A percentile compares a stretch with the other conserved stretches of the same genome.
phyloP scores from a whole-genome alignment of 116 monocot species.

The Cymodocea nodosa region DNA sequence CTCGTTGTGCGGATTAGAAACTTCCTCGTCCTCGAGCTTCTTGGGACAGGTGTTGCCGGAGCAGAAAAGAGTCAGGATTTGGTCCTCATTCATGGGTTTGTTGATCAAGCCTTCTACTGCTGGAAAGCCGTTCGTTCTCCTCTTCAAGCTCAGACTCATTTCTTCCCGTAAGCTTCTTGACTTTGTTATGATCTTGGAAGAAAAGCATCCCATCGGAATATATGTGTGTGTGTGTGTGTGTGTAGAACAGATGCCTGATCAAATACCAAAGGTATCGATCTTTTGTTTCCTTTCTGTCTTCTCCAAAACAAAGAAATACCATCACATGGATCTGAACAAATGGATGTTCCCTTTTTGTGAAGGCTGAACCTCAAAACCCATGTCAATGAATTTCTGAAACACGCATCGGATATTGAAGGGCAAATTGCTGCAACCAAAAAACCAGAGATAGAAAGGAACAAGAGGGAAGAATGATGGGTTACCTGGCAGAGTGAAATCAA shows the following conservation, averaged over 20 bases:
- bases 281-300: too few species aligned
- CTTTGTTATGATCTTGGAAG: slow-evolving; percentile 39
- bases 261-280: too few species aligned
- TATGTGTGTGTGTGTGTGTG: too few species aligned
- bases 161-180: slow-evolving; percentile 41
- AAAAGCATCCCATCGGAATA: slow-evolving; percentile 39
- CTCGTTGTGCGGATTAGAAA: background rate
- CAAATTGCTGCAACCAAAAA: background rate
- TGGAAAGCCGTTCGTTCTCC: slow-evolving; percentile 15
- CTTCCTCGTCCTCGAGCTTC: background rate
- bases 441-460: background rate
- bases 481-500: too few species aligned
- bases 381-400: background rate
- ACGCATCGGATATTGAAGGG: background rate
- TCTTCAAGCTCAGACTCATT: slow-evolving; percentile 14
- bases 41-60: slow-evolving; percentile 15
- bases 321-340: too few species aligned
- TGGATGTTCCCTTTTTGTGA: too few species aligned
- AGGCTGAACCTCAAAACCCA: background rate
- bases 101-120: slow-evolving; percentile 14
- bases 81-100: slow-evolving; percentile 16
- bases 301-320: too few species aligned
- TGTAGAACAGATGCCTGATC: too few species aligned
- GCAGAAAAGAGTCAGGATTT: slow-evolving; percentile 33
- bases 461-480: too few species aligned